Base-by-base conservation (phyloP, 225 moss, liverwort and hornwort genomes). In the Ulota crispa region DNA sequence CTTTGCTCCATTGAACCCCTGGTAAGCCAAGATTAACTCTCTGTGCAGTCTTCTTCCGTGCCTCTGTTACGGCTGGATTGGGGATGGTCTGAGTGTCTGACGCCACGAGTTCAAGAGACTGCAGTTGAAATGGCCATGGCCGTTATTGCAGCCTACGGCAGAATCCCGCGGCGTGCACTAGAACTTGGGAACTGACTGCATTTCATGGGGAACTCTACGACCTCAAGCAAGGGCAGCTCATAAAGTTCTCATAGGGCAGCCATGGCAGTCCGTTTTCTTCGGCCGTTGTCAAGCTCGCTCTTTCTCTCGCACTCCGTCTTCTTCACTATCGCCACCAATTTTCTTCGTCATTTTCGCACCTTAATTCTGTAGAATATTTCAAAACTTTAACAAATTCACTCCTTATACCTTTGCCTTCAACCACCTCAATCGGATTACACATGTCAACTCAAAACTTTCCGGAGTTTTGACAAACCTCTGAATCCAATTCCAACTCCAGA, bases 221-320 rank as follows among this genome's bases (percentile, higher is more conserved):
- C 19, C 13, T 65, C 4, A 39, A 39, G 26, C 61, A 72, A 62
- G 36, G 53, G 12, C 52, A 54, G 43, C 43, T 15, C 70, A 62
- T 9, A 72, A 9, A 23, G 42, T 71, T 72, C 12, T 2, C 54
- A 3, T n/a, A 12, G 78, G 72, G 65, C 72, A 78, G 57, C 72
- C 72, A 55, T 52, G 5, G 52, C 14, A 61, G 14, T 77, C 72
- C 83, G 83, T 78, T 83, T 78, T 72, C 78, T 83, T 72, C 83
- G 78, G 72, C 83, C 72, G 72, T 77, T 83, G 78, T 64, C 24
- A 41, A 20, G 27, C 30, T 24, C 28, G n/a, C 54, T 68, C 64
- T 7, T 71, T 64, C 70, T 2, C 60, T 6, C 47, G 7, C 32
- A 15, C 56, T 64, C n/a, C n/a, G n/a, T n/a, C n/a, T 8, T 50